phyloP scores from a whole-genome alignment of 148 eudicot species.

The Dysphania ambrosioides region DNA sequence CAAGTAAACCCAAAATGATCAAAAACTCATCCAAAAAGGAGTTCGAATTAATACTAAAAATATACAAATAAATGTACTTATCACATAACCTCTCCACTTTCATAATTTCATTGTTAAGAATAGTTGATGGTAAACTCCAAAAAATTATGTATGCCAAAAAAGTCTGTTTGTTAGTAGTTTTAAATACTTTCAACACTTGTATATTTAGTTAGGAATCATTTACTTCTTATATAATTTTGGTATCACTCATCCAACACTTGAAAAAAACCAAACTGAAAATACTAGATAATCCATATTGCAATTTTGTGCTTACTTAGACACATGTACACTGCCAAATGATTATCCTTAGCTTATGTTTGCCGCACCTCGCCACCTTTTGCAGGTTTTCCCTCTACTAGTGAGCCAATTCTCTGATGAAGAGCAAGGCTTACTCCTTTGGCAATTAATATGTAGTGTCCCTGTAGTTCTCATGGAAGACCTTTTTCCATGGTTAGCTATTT shows the following conservation, averaged over 20 bases:
- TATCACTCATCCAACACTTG: neutral
- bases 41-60: no score
- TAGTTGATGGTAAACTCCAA: no score
- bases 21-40: no score
- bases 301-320: neutral
- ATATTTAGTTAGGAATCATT: no score
- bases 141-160: no score
- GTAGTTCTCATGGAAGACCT: conserved; percentile 60
- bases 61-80: no score
- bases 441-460: conserved; percentile 74
- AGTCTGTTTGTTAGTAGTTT: no score
- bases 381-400: conserved; percentile 80
- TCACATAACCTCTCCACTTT: no score
- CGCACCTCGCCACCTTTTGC: conserved; percentile 20
- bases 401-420: conserved; percentile 58
- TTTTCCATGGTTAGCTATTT: conserved; percentile 68
- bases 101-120: no score
- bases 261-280: neutral
- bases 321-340: neutral
- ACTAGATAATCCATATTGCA: neutral
- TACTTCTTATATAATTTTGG: no score
- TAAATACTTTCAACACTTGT: no score
- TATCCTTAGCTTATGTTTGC: neutral
- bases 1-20: no score
- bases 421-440: conserved; percentile 88